These are phyloP conservation scores for Clohesyomyces aquaticus DNA, from an alignment of 495 filamentous ascomycete species.

Conservation along the genomic window DNA sequence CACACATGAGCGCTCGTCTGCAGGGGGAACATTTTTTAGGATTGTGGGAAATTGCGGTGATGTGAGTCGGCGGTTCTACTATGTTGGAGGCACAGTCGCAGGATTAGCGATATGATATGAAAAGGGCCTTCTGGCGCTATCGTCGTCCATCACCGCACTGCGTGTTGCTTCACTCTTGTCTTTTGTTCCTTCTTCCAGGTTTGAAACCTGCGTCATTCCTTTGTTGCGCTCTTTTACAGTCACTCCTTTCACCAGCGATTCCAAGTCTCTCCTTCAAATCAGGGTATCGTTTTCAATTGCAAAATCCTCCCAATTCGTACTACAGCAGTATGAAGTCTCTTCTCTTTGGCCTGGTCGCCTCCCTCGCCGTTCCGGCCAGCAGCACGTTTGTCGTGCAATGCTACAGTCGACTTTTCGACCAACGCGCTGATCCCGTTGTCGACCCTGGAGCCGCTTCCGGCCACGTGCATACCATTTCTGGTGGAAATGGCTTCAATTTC, in stretches of 20 bases:
- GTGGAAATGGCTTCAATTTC: conserved; percentile 73
- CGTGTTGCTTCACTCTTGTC: background rate
- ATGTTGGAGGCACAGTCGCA: background rate
- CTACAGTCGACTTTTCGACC: conserved; percentile 53
- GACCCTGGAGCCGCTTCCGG: conserved; percentile 58
- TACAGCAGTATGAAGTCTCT: conserved; percentile 19
- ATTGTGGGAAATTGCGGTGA: background rate
- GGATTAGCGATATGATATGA: background rate
- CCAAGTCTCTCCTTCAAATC: conserved; percentile 13
- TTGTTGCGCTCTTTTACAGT: conserved; percentile 10
- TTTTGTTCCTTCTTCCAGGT: conserved; percentile 14
- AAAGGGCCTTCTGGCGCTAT: background rate
- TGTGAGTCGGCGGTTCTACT: background rate
- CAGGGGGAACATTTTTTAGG: conserved; percentile 4
- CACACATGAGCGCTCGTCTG: background rate
- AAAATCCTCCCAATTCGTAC: conserved; percentile 1
- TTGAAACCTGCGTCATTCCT: conserved; percentile 31
- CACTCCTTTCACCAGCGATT: conserved; percentile 5
- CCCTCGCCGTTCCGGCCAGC: conserved; percentile 39
- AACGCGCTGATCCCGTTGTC: conserved; percentile 74
- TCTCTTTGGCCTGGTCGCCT: conserved; percentile 39
- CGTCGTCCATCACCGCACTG: background rate
- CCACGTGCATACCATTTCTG: conserved; percentile 77
- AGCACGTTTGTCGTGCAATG: conserved; percentile 48
- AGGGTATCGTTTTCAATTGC: conserved; percentile 1